These are phyloP conservation scores for Pisolithus marmoratus DNA, from an alignment of 768 basidiomycete genomes.

Conservation along the genomic window DNA sequence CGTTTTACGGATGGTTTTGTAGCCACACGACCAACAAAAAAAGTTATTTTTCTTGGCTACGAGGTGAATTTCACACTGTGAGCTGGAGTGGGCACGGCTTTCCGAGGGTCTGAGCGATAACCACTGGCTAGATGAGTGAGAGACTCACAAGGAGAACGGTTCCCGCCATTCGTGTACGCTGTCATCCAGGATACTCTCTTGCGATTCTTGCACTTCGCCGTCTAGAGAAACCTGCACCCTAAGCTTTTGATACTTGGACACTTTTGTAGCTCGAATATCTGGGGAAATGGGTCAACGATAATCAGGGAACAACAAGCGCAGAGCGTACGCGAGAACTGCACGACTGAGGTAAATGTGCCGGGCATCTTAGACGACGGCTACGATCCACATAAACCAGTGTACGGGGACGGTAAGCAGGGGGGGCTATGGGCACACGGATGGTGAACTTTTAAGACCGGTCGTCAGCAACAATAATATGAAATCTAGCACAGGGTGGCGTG, in stretches of 20 bases:
- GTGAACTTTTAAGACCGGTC: slow-evolving; percentile 17
- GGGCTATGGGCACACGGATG: slow-evolving; percentile 28
- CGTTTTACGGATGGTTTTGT: slow-evolving; percentile 25
- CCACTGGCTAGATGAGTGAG: neutral
- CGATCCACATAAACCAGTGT: slow-evolving; percentile 19
- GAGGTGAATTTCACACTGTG: slow-evolving; percentile 24
- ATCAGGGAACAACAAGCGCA: neutral
- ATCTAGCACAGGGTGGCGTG: slow-evolving; percentile 29
- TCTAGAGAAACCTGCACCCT: slow-evolving; percentile 22
- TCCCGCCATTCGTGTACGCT: slow-evolving; percentile 24
- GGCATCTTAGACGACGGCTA: slow-evolving; percentile 16
- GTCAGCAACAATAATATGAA: slow-evolving; percentile 22
- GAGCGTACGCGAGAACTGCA: slow-evolving; percentile 23
- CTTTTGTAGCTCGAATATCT: slow-evolving; percentile 19
- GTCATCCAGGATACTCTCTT: slow-evolving; percentile 21
- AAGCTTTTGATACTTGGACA: slow-evolving; percentile 21
- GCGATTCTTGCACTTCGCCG: slow-evolving; percentile 23
- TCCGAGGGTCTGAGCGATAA: slow-evolving; percentile 8
- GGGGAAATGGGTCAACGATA: neutral
- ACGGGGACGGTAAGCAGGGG: slow-evolving; percentile 21
- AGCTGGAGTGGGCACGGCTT: slow-evolving; percentile 15
- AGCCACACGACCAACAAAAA: slow-evolving; percentile 22
- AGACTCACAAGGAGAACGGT: slow-evolving; percentile 23
- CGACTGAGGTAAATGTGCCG: slow-evolving; percentile 8
- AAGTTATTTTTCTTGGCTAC: slow-evolving; percentile 23